Percentiles rank a stretch among this genome's conserved stretches.
phyloP scores from a whole-genome alignment of 768 basidiomycete species.

The Pulveroboletus sp. region DNA sequence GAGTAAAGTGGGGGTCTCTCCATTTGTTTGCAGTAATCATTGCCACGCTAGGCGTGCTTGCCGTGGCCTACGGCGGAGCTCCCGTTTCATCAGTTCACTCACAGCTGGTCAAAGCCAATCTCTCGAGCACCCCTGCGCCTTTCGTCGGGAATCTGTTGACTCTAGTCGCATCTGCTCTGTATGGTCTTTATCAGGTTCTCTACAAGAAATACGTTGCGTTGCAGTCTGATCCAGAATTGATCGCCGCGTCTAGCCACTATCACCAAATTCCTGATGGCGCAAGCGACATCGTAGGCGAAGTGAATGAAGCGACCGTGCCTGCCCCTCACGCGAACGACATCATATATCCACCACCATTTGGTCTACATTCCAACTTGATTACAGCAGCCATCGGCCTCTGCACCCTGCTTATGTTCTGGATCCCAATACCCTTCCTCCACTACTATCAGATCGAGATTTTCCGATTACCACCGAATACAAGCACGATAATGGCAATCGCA shows the following conservation, averaged over 20 bases:
- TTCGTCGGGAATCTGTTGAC: conserved; percentile 73
- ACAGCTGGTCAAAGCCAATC: conserved; percentile 10
- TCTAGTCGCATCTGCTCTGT: conserved; percentile 64
- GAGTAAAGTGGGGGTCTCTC: conserved; percentile 57
- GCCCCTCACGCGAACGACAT: conserved; percentile 28
- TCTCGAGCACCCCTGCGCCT: conserved; percentile 41
- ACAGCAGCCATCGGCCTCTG: conserved; percentile 77
- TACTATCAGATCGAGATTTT: conserved; percentile 63
- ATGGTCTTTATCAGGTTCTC: conserved; percentile 77
- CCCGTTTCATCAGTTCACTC: conserved; percentile 24
- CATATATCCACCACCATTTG: conserved; percentile 68
- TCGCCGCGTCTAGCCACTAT: conserved; percentile 40
- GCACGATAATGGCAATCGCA: conserved; percentile 48
- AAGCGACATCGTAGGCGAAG: conserved; percentile 27
- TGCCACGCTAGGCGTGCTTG: conserved; percentile 76
- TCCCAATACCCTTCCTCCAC: conserved; percentile 74
- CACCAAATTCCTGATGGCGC: conserved; percentile 40
- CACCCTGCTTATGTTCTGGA: conserved; percentile 73
- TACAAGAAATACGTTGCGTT: conserved; percentile 79
- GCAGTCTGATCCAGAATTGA: conserved; percentile 56
- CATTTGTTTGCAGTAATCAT: conserved; percentile 69
- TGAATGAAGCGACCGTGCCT: conserved; percentile 18
- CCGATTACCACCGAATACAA: conserved; percentile 50
- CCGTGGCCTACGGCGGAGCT: conserved; percentile 79
- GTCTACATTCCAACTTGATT: conserved; percentile 78